These are phyloP conservation scores for Diospyros lotus DNA, from an alignment of 148 eudicot species.

Conservation along the genomic window DNA sequence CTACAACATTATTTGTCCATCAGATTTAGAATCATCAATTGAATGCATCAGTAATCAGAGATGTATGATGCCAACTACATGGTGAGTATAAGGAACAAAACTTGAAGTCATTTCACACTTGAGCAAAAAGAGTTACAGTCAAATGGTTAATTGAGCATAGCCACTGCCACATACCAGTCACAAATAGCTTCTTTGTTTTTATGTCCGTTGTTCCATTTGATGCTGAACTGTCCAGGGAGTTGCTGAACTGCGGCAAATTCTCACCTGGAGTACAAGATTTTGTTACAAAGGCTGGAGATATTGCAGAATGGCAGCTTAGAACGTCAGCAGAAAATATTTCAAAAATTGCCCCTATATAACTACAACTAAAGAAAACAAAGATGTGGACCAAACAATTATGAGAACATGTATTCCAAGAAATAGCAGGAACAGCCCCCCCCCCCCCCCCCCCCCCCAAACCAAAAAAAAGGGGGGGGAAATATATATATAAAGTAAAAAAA, in stretches of 20 bases:
- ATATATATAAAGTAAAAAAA: neutral
- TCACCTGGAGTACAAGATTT: constrained; percentile 30
- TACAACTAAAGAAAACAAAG: neutral
- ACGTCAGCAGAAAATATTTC: neutral
- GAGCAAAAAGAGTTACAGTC: neutral
- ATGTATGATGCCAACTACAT: neutral
- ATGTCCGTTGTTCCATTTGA: constrained; percentile 28
- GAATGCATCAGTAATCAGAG: neutral
- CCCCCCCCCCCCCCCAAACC: no score
- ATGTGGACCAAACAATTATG: neutral
- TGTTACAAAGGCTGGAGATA: neutral
- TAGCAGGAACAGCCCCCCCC: no score
- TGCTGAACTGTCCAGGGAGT: constrained; percentile 34
- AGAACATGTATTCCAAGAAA: neutral
- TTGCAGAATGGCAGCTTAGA: neutral
- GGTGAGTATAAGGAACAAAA: neutral
- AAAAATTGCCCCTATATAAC: neutral
- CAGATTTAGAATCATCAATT: neutral
- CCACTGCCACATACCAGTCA: constrained; percentile 56
- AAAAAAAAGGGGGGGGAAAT: no score
- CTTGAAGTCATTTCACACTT: neutral
- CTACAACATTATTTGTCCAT: no score
- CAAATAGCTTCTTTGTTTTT: constrained; percentile 77
- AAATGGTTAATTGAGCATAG: constrained; percentile 1
- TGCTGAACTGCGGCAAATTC: constrained; percentile 15